These are phyloP conservation scores for Lichenothelia convexa DNA, from an alignment of 495 filamentous ascomycete genomes.

Conservation along the genomic window DNA sequence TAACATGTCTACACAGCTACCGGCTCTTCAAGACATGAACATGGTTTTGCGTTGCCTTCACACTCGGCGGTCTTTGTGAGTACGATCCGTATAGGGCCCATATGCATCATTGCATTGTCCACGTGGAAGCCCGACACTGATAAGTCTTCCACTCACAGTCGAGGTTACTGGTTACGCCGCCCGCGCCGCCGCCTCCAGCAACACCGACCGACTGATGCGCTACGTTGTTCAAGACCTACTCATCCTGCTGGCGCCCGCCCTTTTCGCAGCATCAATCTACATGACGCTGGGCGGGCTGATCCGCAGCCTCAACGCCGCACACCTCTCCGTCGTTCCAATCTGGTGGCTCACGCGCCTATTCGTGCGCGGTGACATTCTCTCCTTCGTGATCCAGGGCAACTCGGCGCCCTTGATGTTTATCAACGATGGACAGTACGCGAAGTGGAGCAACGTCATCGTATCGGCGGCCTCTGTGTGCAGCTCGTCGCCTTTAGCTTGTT, in stretches of 20 bases:
- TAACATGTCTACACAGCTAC: no score
- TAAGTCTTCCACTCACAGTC: no score
- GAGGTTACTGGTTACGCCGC: slow-evolving; percentile 10
- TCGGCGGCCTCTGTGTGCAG: slow-evolving; percentile 15
- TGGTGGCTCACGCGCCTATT: slow-evolving; percentile 18
- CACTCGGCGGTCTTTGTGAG: no score
- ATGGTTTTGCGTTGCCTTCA: no score
- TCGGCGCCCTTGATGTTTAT: slow-evolving; percentile 10
- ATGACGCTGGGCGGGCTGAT: slow-evolving; percentile 23
- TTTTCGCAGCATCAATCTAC: slow-evolving; percentile 21
- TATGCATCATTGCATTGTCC: no score
- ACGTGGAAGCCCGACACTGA: no score
- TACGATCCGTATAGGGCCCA: no score
- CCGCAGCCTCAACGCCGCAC: slow-evolving; percentile 6
- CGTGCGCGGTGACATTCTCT: slow-evolving; percentile 15
- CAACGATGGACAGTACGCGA: slow-evolving; percentile 1
- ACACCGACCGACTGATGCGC: slow-evolving; percentile 7
- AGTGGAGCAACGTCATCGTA: slow-evolving; percentile 7
- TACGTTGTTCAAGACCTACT: slow-evolving; percentile 18
- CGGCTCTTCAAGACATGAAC: no score
- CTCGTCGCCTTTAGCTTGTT: slow-evolving; percentile 17
- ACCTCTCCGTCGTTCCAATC: slow-evolving; percentile 14
- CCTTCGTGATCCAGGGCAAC: slow-evolving; percentile 12
- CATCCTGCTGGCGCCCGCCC: slow-evolving; percentile 16
- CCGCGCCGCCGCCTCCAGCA: slow-evolving; percentile 6